Evolutionary conservation across 163 green algal species (phyloP).

Genomic region (Chlamydomonas reinhardtii): DNA sequence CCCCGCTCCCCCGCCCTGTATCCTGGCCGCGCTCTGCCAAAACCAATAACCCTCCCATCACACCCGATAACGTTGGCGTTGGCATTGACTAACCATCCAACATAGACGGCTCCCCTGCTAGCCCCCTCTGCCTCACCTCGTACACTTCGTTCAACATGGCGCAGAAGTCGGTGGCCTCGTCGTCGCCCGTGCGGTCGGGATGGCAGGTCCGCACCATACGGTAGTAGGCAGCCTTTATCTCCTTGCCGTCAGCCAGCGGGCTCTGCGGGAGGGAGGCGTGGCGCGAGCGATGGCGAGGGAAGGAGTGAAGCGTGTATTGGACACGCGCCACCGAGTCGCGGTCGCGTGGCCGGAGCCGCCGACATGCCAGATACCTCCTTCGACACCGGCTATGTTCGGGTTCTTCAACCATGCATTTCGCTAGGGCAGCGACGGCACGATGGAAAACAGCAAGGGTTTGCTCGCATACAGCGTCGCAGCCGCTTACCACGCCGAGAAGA

Average conservation of each 20-base stretch:
- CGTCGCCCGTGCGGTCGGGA: constrained; percentile 61
- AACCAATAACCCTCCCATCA: no score
- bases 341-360: no score
- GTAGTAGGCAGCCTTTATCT: constrained; percentile 70
- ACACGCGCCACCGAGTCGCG: no score
- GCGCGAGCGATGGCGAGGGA: neutral
- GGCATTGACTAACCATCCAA: no score
- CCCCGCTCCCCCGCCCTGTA: no score
- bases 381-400: no score
- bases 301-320: no score
- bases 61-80: no score
- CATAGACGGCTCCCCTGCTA: no score
- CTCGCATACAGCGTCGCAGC: neutral
- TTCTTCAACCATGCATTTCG: no score
- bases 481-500: constrained; percentile 30
- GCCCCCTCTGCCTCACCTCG: constrained; percentile 29
- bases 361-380: no score
- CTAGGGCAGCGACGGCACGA: neutral
- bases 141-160: constrained; percentile 58
- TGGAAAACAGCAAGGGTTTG: neutral
- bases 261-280: constrained; percentile 23
- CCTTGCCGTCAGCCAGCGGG: constrained; percentile 41
- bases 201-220: constrained; percentile 65
- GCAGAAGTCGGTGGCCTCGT: constrained; percentile 55
- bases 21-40: no score